Evolutionary conservation across 441 rosid species (phyloP), one percentile per base, ranked within the genome.

Genomic region (Croton setiger): DNA sequence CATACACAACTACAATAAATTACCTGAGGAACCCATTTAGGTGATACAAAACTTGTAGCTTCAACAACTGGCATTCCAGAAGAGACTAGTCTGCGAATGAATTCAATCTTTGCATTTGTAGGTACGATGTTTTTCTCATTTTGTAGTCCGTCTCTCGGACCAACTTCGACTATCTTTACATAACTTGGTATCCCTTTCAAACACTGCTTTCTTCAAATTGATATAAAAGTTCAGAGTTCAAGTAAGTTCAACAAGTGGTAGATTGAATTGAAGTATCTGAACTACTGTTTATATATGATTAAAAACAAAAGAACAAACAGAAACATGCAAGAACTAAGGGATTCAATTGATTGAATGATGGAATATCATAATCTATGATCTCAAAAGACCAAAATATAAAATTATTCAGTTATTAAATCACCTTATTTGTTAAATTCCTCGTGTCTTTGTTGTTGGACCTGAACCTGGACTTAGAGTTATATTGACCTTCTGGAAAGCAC

Each of bases 1-100:
- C 7, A 15, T 8, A 33, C 18, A 68, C n/a, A 17, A 33, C 15
- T 59, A 53, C 57, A 62, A 49, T 51, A 61, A 48, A 49, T 63
- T 84, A 94, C 99, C 97, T 88, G 98, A 63, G 98, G 98, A 80
- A 92, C 97, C 98, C 97, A 95, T 82, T 90, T 95, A 12, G 98
- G 99, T 17, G 99, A 95, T 66, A 95, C 99, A 82, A 95, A 95
- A 82, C 99, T 90, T 72, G 99, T 92, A 74, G 97, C 96, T 80
- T 95, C 99, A 45, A 92, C 97, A 41, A 92, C 98, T 3, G 88
- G 75, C 79, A 95, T 78, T 23, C 99, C 97, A 57, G 87, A 75
- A 71, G 93, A 83, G 15, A 90, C 91, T 47, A 95, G 75, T 81
- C 88, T 87, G 62, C 56, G 82, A 76, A 95, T 92, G 77, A 95